Evolutionary conservation across 768 basidiomycete genomes (phyloP).

Genomic region (Boletus huronensis): DNA sequence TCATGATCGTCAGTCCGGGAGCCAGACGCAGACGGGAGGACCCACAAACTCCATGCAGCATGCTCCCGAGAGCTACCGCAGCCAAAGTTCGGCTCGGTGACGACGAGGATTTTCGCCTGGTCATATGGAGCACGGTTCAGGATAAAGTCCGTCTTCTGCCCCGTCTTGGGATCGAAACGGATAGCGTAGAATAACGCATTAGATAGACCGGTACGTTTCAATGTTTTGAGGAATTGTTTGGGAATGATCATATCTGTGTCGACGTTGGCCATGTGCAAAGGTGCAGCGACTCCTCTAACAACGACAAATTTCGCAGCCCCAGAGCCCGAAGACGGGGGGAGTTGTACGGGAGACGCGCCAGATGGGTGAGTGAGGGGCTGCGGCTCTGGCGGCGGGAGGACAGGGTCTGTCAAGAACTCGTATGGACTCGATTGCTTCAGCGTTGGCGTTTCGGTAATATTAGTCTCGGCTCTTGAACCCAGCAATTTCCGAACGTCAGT

Average conservation of each 20-base stretch:
- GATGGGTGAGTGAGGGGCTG: conserved; percentile 35
- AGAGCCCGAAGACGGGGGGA: conserved; percentile 45
- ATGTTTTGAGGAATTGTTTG: conserved; percentile 89
- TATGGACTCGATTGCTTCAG: conserved; percentile 69
- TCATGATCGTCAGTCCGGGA: background rate
- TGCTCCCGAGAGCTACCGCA: conserved; percentile 90
- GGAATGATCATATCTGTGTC: conserved; percentile 96
- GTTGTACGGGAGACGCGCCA: conserved; percentile 25
- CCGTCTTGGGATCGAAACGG: conserved; percentile 73
- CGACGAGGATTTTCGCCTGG: conserved; percentile 74
- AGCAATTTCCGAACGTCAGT: conserved; percentile 81
- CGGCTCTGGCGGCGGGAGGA: conserved; percentile 53
- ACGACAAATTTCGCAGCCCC: conserved; percentile 61
- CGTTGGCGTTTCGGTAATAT: conserved; percentile 42
- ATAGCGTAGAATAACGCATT: conserved; percentile 80
- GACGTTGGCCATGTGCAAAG: conserved; percentile 78
- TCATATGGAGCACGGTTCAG: conserved; percentile 79
- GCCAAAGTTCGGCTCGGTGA: conserved; percentile 86
- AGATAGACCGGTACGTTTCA: conserved; percentile 86
- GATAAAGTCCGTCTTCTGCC: conserved; percentile 79
- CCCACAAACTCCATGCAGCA: conserved; percentile 83
- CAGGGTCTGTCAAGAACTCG: conserved; percentile 75
- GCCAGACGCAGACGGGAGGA: conserved; percentile 11
- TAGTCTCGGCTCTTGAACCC: conserved; percentile 41
- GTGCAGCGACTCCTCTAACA: conserved; percentile 73